Base-by-base conservation (phyloP, 306 rosid species). In the Cicer cuneatum region DNA sequence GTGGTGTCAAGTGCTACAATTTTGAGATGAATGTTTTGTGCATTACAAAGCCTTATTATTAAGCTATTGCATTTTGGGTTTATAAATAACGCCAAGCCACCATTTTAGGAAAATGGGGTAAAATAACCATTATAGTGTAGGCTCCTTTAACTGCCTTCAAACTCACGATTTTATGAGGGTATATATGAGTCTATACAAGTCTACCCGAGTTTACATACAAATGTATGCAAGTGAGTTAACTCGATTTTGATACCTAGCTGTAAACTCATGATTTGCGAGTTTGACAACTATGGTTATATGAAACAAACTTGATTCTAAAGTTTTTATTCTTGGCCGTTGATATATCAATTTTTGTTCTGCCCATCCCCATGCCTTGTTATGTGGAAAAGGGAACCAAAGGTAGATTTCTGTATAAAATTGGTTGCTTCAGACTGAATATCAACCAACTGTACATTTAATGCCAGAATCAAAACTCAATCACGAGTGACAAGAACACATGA, bases 381-480 rank as follows among this genome's bases (percentile, higher is more conserved):
- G 5, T 18, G 15, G 15, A 46, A 46, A 46, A 46, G n/a, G n/a
- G 51, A 12, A 46, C 51, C 51, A 46, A 10, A 46, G 51, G 16
- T 47, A 18, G 61, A 9, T 19, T 54, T 54, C 37, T 54, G 37
- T 54, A 54, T 19, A 8, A 51, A 54, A 8, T 54, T 19, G 37
- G 61, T 54, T 54, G n/a, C 61, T 54, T 19, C n/a, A 54, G 61
- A 54, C 61, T 54, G 42, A 33, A 59, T 33, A 35, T 59, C 15
- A 33, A 65, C 52, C 65, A 54, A 14, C 62, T 53, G 14, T 8
- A 53, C 38, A 58, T 45, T 72, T 45, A 18, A 78, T 64, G 35
- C n/a, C 49, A 53, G 18, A 59, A 21, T 24, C 59, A 78, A 42
- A 53, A 72, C 13, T 47, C 5, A 68, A 40, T n/a, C 71, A 39